These are phyloP conservation scores for Domatiomyces catenatus DNA, from an alignment of 2,329 filamentous ascomycete species.

Conservation along the genomic window DNA sequence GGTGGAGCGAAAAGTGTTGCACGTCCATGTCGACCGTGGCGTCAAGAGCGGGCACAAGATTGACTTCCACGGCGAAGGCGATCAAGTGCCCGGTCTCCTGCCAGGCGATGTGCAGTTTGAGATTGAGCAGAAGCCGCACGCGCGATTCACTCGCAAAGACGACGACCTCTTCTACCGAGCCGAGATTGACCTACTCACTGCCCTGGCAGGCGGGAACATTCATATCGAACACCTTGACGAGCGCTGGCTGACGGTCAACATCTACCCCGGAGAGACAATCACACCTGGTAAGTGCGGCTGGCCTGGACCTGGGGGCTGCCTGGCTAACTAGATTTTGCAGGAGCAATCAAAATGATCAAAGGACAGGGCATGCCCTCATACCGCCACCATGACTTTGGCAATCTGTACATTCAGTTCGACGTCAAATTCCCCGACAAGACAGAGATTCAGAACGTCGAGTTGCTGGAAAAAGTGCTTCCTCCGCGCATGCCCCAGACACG, in stretches of 20 bases:
- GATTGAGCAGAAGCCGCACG: slow-evolving; percentile 97
- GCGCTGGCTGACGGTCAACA: slow-evolving; percentile 85
- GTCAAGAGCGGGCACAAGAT: slow-evolving; percentile 90
- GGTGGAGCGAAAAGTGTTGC: slow-evolving; percentile 92
- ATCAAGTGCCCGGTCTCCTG: slow-evolving; percentile 83
- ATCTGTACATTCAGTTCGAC: slow-evolving; percentile 93
- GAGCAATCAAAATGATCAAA: slow-evolving; percentile 80
- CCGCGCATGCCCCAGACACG: slow-evolving; percentile 47
- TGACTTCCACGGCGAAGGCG: slow-evolving; percentile 91
- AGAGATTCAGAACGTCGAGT: slow-evolving; percentile 54
- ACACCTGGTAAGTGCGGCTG: slow-evolving; percentile 53
- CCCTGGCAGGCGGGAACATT: slow-evolving; percentile 77
- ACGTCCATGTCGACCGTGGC: slow-evolving; percentile 92
- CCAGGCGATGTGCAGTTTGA: slow-evolving; percentile 96
- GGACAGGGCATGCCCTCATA: slow-evolving; percentile 96
- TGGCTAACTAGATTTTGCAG: slow-evolving; percentile 33
- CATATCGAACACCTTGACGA: slow-evolving; percentile 95
- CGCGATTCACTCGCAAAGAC: slow-evolving; percentile 86
- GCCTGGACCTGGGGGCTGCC: slow-evolving; percentile 2
- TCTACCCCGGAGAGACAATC: slow-evolving; percentile 88
- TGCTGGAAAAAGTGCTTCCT: slow-evolving; percentile 74
- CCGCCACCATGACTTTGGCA: slow-evolving; percentile 87
- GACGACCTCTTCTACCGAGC: slow-evolving; percentile 92
- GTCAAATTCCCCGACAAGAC: slow-evolving; percentile 87
- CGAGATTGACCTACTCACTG: slow-evolving; percentile 90